Base-by-base conservation (phyloP, 441 rosid genomes). In the Pelargonium fulgidum region DNA sequence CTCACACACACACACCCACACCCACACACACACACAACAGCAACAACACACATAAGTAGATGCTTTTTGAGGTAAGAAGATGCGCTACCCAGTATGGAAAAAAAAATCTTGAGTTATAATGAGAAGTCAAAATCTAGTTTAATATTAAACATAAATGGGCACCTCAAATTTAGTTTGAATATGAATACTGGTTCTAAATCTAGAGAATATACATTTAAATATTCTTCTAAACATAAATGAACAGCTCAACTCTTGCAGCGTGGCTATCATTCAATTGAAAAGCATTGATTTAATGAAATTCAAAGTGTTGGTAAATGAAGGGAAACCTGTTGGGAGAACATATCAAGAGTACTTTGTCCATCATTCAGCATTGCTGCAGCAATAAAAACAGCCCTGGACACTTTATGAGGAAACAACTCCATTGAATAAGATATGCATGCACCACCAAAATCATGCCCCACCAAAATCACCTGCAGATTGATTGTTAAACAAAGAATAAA, bases 401-500 rank as follows among this genome's bases (percentile, higher is more conserved):
- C 71, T 84, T 79, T 91, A 9, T 22, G 67, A 73, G 97, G 92
- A 83, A 88, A 89, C 74, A 87, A 70, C 81, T 93, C 98, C 96
- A 91, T 89, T 52, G 84, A 89, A 68, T 85, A 85, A 10, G 95
- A 88, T 69, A 87, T 70, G 72, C 98, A 89, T 54, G 96, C 88
- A 70, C 98, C 98, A 61, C 96, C 98, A 73, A 93, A 86, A 82
- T 93, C 97, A 20, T 93, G 98, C 26, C 97, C 97, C 7, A 84
- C 96, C 89, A 93, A 81, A 65, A 93, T 84, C 75, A 88, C 96
- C 98, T 92, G 83, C 84, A 12, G 14, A 50, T 2, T 50, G 58
- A 50, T n/a, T 3, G 58, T n/a, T 13, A 13, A 50, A 50, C 58
- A 13, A 50, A 50, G 58, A 50, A 50, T 17, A 16, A 50, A 7